These are phyloP conservation scores for Phytopythium boreale DNA, from an alignment of 352 stramenopile species.

Conservation along the genomic window DNA sequence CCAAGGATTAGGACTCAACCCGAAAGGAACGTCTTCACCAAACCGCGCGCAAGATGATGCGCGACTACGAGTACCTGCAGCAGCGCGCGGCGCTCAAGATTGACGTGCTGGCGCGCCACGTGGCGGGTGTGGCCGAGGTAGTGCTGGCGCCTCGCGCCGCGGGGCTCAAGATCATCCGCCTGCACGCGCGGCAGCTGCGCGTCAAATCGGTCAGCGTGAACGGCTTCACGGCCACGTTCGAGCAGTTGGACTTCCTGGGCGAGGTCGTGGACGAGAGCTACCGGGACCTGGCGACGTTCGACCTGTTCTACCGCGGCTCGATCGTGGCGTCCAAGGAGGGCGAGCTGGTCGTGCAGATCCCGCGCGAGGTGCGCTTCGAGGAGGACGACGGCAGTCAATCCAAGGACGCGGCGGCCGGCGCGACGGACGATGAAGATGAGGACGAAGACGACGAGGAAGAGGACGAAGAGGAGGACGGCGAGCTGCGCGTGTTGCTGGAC, in stretches of 20 bases:
- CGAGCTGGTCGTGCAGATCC: constrained; percentile 77
- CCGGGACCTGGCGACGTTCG: constrained; percentile 73
- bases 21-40: neutral
- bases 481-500: constrained; percentile 47
- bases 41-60: constrained; percentile 45
- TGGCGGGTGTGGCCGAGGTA: constrained; percentile 67
- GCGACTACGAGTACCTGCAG: constrained; percentile 84
- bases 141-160: constrained; percentile 59
- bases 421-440: constrained; percentile 32
- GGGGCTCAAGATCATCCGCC: constrained; percentile 52
- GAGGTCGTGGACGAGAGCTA: constrained; percentile 81
- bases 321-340: constrained; percentile 84
- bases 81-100: constrained; percentile 76
- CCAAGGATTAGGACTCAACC: too few relatives aligned
- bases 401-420: constrained; percentile 11
- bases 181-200: constrained; percentile 73
- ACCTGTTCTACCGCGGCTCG: constrained; percentile 81
- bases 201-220: constrained; percentile 58
- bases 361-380: constrained; percentile 50
- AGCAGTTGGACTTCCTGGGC: constrained; percentile 76
- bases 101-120: constrained; percentile 61
- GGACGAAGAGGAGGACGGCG: constrained; percentile 42
- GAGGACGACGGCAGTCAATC: constrained; percentile 25
- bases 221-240: constrained; percentile 52
- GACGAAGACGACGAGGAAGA: constrained; percentile 31